Conservation (phyloP, 208 protist genomes). For the Zelonia costaricensis region DNA sequence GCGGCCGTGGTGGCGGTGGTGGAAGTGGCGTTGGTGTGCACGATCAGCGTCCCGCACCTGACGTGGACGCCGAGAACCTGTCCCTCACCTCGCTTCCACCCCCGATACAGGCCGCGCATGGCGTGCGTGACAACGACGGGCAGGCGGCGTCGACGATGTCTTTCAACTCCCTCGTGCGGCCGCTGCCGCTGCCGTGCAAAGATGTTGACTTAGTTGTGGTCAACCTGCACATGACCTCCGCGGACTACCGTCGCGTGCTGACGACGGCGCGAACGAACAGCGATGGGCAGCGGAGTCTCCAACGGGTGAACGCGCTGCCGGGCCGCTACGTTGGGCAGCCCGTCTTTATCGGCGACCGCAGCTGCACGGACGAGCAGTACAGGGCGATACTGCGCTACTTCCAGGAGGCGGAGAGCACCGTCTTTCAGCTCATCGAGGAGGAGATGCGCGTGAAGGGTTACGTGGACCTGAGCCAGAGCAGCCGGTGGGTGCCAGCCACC, state of each 20-base stretch:
- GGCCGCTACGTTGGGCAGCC: constrained; percentile 50
- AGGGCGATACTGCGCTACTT: constrained; percentile 52
- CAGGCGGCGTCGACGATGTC: neutral
- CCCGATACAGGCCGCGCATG: neutral
- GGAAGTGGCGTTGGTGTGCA: too few species aligned
- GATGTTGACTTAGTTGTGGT: constrained; percentile 62
- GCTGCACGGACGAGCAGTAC: constrained; percentile 76
- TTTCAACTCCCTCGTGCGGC: neutral
- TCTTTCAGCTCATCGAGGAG: constrained; percentile 40
- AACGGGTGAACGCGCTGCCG: constrained; percentile 2
- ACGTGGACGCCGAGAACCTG: constrained; percentile 2
- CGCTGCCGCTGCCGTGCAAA: neutral
- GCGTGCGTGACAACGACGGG: neutral
- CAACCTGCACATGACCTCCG: constrained; percentile 57
- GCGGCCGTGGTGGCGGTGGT: too few species aligned
- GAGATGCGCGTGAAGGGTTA: constrained; percentile 40
- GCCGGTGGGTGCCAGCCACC: constrained; percentile 25
- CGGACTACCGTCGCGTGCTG: constrained; percentile 38
- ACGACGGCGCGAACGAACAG: constrained; percentile 25
- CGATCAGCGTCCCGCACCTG: too few species aligned
- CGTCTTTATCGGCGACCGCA: constrained; percentile 55
- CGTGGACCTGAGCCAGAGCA: constrained; percentile 32
- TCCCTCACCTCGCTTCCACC: neutral
- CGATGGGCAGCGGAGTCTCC: constrained; percentile 21
- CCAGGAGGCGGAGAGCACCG: constrained; percentile 32